Evolutionary conservation across 2,329 filamentous ascomycete genomes (phyloP), one percentile per base, ranked within the genome.

Genomic region (Aspergillus carbonarius): DNA sequence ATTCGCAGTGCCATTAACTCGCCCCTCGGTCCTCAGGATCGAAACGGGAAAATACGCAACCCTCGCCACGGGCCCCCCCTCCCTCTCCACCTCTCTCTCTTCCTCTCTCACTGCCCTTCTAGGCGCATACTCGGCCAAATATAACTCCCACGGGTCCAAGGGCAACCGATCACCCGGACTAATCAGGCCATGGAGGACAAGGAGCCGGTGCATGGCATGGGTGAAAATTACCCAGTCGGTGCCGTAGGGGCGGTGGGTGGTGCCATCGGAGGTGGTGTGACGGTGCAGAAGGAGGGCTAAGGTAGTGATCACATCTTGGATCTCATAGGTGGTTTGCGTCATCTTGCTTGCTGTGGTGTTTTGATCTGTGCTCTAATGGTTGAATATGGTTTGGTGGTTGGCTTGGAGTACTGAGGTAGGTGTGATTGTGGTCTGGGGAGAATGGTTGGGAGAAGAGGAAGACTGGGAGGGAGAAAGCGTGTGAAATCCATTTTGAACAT

Each of bases 101-200:
- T 2, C 30, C 8, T 10, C 30, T 9, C 7, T 3, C 3, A 3
- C 30, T 10, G 9, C 8, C 1, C 9, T 2, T 10, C 30, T 32
- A 3, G 61, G 55, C 12, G 55, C 60, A 37, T 55, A 60, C 18
- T 62, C 58, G 10, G 25, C 32, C 25, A 55, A 20, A 15, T 55
- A 60, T 27, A 62, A 12, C 18, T 44, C 27, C 60, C 62, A 62
- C 1, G 55, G 62, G 34, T 62, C 55, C 32, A 49, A 42, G 13
- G 37, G 40, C 9, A 62, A 12, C 1, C 25, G 40, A 3, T 47
- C 27, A 25, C 37, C 47, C 5, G 51, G 17, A 5, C 35, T 15
- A 4, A 53, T 52, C 10, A 53, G 10, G 3, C 62, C 62, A 18
- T 44, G 44, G 2, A 62, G 53, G 2, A 60, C 8, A 23, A 62